phyloP scores from a whole-genome alignment of 176 grass and related monocot species.

The Carex myosuroides region DNA sequence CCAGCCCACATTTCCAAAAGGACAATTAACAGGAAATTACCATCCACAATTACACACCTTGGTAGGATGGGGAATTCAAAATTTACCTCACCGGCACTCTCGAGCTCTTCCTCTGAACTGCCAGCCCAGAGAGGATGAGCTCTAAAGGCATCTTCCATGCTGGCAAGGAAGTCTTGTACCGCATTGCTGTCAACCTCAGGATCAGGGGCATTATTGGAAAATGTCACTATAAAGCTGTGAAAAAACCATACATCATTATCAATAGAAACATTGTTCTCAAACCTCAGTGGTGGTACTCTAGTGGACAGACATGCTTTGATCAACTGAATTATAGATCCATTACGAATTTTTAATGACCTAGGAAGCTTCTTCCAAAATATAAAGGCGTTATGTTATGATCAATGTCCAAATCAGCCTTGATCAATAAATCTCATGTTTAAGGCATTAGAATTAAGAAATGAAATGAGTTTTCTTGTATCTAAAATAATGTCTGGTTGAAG shows the following conservation, averaged over 20 bases:
- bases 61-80: not conserved
- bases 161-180: conserved; percentile 83
- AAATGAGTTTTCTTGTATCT: not conserved
- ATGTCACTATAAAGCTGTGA: conserved; percentile 84
- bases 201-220: conserved; percentile 83
- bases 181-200: conserved; percentile 77
- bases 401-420: not conserved
- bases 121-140: conserved; percentile 85
- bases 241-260: conserved; percentile 22
- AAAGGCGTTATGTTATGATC: not conserved
- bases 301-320: not conserved
- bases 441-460: not conserved
- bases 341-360: not conserved
- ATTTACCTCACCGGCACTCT: conserved; percentile 94
- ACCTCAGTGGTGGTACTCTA: not conserved
- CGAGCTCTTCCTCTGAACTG: conserved; percentile 95
- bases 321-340: not conserved
- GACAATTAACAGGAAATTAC: not conserved
- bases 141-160: conserved; percentile 93
- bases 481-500: not conserved
- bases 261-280: not conserved
- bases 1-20: not conserved
- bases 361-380: not conserved
- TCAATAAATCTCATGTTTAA: not conserved
- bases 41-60: not conserved